Evolutionary conservation across 2,329 filamentous ascomycete species (phyloP).

Genomic region (Podosphaera aphanis): DNA sequence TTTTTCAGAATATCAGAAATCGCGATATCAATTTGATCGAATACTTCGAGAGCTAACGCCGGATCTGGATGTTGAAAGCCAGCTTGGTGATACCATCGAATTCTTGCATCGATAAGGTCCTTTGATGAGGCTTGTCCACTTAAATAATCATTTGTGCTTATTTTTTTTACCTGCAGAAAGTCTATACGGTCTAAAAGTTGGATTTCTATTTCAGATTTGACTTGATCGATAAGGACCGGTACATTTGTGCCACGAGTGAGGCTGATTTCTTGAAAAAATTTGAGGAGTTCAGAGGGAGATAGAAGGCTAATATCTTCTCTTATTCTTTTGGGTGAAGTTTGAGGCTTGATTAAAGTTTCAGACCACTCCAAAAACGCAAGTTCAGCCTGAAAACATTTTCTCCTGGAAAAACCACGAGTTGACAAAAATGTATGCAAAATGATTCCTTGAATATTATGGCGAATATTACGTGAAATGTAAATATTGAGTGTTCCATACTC

Average conservation of each 20-base stretch:
- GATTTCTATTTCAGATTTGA: slow-evolving; percentile 4
- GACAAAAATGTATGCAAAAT: slow-evolving; percentile 24
- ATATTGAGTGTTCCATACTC: slow-evolving; percentile 14
- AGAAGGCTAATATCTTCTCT: slow-evolving; percentile 20
- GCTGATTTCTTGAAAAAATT: slow-evolving; percentile 6
- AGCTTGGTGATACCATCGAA: slow-evolving; percentile 21
- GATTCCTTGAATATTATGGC: slow-evolving; percentile 19
- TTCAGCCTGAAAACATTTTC: slow-evolving; percentile 20
- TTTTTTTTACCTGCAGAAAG: slow-evolving; percentile 17
- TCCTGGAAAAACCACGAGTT: slow-evolving; percentile 18
- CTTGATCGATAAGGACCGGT: slow-evolving; percentile 3
- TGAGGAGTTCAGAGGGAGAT: slow-evolving; percentile 15
- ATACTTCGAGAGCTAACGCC: slow-evolving; percentile 16
- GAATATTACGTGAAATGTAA: slow-evolving; percentile 20
- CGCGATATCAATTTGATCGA: slow-evolving; percentile 15
- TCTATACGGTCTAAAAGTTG: slow-evolving; percentile 7
- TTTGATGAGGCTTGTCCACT: slow-evolving; percentile 17
- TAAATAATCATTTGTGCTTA: slow-evolving; percentile 19
- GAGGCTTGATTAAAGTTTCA: slow-evolving; percentile 11
- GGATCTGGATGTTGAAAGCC: slow-evolving; percentile 16
- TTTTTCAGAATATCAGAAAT: slow-evolving; percentile 6
- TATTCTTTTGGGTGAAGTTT: slow-evolving; percentile 15
- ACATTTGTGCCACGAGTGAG: slow-evolving; percentile 3
- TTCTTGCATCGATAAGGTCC: slow-evolving; percentile 17
- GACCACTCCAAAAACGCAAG: slow-evolving; percentile 18